Evolutionary conservation across 345 rosid genomes (phyloP), one percentile per base, ranked within the genome.

Genomic region (Gossypium thurberi): DNA sequence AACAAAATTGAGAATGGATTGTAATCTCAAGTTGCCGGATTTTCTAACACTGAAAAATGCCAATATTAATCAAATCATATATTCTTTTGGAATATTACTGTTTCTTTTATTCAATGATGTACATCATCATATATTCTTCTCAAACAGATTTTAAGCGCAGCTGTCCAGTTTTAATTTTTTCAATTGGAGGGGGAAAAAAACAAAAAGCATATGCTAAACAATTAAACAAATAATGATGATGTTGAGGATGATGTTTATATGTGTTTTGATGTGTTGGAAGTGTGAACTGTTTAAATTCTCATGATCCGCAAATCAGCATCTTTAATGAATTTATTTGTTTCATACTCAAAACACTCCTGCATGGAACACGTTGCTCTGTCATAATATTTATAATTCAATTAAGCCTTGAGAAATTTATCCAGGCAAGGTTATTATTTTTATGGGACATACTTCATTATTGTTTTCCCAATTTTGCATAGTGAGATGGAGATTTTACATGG

Each of bases 71-170:
- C 21, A 13, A 28, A 51, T 69, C 72, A 47, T 59, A 59, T 60
- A 59, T 47, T 58, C 53, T 59, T 59, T 15, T 23, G 4, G 15
- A 25, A 25, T 15, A 25, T 23, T 8, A 59, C 13, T 25, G 37
- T 15, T 40, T 42, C 4, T 20, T 71, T 23, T 25, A 71, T 57
- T 58, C 66, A 50, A 10, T 47, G 44, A 50, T 23, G n/a, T 33
- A 0, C 28, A 56, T 50, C 5, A 17, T 68, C 42, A 68, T 17
- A 50, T 68, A 50, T 68, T 68, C 58, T 26, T 50, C 44, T 67
- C 21, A 15, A 21, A 70, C 73, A 37, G 62, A 70, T 37, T 53
- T 70, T 73, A 78, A 33, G 72, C 44, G 60, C 28, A 69, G 48
- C 33, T 78, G 75, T 70, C 47, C 20, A 40, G 6, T 33, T 33